These are phyloP conservation scores for Willaertia magna DNA, from an alignment of 208 protist genomes.

Conservation along the genomic window DNA sequence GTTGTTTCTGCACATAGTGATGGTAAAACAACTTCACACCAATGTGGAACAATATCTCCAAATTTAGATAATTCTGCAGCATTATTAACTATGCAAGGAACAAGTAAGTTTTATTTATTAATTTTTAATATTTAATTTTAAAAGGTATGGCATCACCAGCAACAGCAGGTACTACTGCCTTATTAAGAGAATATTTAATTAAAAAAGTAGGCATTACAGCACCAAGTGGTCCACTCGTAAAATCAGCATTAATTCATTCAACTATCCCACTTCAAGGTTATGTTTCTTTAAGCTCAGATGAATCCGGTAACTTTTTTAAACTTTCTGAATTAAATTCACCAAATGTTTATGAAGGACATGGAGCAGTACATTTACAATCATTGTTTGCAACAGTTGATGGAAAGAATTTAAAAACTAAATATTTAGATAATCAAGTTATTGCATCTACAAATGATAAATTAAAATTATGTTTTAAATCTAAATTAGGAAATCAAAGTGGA, in stretches of 20 bases:
- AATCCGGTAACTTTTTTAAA: not conserved
- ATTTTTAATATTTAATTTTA: not conserved
- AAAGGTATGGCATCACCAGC: not conserved
- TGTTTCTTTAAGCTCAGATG: not conserved
- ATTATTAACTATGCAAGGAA: not conserved
- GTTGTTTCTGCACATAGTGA: not conserved
- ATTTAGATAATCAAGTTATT: not conserved
- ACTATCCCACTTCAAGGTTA: not conserved
- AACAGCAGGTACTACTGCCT: not conserved
- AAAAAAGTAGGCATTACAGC: not conserved
- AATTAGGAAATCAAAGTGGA: not conserved
- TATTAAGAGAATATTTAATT: slow-evolving; percentile 7
- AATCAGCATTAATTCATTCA: not conserved
- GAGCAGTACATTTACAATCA: not conserved
- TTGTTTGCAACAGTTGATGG: not conserved
- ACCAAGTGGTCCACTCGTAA: not conserved
- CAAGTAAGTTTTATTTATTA: not conserved
- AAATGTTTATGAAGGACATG: not conserved
- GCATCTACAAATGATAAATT: not conserved
- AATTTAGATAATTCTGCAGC: not conserved
- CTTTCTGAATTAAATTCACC: not conserved
- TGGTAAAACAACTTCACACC: not conserved
- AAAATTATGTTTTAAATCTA: not conserved
- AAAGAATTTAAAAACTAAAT: not conserved
- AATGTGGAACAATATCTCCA: not conserved